Evolutionary conservation across 139 green algal species (phyloP).

Genomic region (Micractinium conductrix): DNA sequence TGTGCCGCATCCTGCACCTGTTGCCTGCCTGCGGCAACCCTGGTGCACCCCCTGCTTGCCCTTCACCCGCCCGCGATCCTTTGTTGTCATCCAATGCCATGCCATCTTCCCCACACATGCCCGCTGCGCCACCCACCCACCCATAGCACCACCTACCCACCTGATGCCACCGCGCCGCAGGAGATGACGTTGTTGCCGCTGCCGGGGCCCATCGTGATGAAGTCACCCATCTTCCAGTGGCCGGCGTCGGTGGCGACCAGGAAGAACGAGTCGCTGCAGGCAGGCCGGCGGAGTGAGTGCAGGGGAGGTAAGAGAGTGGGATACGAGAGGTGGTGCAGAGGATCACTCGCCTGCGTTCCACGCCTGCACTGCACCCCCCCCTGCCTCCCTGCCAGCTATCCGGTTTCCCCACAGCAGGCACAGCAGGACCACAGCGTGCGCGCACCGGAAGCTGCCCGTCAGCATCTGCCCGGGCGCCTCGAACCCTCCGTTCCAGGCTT

Average conservation of each 20-base stretch:
- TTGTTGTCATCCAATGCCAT: too few species aligned
- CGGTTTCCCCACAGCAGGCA: too few species aligned
- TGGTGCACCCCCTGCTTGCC: too few species aligned
- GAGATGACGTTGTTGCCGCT: background rate
- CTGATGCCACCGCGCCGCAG: background rate
- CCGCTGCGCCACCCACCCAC: too few species aligned
- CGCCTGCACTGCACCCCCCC: background rate
- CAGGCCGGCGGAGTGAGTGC: too few species aligned
- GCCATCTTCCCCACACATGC: too few species aligned
- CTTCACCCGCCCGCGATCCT: too few species aligned
- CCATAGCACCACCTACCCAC: too few species aligned
- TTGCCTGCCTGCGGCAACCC: too few species aligned
- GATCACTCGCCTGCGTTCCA: background rate
- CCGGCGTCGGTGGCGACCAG: too few species aligned
- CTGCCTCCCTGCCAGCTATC: too few species aligned
- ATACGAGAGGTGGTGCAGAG: background rate
- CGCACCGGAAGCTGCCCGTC: background rate
- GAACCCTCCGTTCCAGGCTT: slow-evolving; percentile 12
- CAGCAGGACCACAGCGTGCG: background rate
- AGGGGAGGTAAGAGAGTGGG: background rate
- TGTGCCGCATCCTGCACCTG: too few species aligned
- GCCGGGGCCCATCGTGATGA: background rate
- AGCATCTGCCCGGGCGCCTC: background rate
- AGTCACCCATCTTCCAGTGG: background rate
- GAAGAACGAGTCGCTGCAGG: background rate